phyloP scores from a whole-genome alignment of 495 filamentous ascomycete species.

The Pyrenula aspistea region DNA sequence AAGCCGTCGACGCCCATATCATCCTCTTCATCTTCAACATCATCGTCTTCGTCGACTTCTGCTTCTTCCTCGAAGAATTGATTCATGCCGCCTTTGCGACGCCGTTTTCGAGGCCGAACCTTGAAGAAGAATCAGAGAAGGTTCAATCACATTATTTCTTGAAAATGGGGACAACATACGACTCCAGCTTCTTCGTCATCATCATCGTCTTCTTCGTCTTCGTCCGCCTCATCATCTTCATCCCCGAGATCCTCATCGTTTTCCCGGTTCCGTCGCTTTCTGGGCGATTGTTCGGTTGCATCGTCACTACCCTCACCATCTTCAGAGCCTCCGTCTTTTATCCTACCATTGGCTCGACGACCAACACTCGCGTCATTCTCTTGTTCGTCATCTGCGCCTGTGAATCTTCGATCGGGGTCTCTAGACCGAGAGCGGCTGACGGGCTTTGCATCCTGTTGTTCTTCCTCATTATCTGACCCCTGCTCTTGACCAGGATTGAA shows the following conservation, averaged over 20 bases:
- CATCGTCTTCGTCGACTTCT: conserved; percentile 92
- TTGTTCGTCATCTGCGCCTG: conserved; percentile 5
- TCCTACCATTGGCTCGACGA: not conserved
- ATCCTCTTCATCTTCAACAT: conserved; percentile 81
- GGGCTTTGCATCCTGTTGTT: conserved; percentile 32
- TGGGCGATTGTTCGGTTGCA: not conserved
- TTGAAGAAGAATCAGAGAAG: conserved; percentile 17
- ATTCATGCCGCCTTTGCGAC: conserved; percentile 52
- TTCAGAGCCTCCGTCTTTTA: too few species aligned
- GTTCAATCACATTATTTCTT: conserved; percentile 1
- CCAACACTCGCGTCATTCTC: not conserved
- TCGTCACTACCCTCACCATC: conserved; percentile 9
- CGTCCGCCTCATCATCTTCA: conserved; percentile 32
- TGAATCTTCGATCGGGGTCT: conserved; percentile 9
- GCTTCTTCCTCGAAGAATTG: conserved; percentile 93
- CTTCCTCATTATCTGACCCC: conserved; percentile 55
- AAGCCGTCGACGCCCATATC: conserved; percentile 68
- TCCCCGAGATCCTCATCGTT: conserved; percentile 38
- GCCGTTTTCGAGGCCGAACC: conserved; percentile 69
- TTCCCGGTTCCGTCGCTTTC: conserved; percentile 11
- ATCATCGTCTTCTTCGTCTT: conserved; percentile 39
- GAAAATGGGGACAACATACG: conserved; percentile 21
- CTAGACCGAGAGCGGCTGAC: too few species aligned
- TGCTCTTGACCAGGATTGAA: conserved; percentile 65
- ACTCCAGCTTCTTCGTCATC: conserved; percentile 50